Base-by-base conservation (phyloP, 1,284 basidiomycete species). In the Marasmius tenuissimus region DNA sequence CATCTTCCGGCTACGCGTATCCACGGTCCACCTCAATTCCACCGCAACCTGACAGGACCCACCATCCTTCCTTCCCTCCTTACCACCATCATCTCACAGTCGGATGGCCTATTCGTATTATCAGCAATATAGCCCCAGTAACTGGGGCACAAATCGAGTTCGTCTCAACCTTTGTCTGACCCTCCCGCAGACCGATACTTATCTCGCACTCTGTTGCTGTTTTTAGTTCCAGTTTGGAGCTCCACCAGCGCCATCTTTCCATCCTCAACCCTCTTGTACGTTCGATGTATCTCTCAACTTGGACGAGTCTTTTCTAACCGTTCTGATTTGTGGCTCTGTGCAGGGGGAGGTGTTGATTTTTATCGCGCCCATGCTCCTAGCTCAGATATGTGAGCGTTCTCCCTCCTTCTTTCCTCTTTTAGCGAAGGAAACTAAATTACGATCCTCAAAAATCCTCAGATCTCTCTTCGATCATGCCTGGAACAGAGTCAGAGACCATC, bases 201-300 rank as follows among this genome's bases (percentile, higher is more conserved):
- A n/a, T 16, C 33, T 48, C 59, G 45, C 57, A 42, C 47, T 48
- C 66, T 61, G 64, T 64, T 65, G 57, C 27, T 20, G 40, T 53
- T 55, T 52, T 40, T 51, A 84, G 80, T 80, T 81, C 66, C 81
- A 82, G 67, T 83, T 86, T 61, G 77, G 76, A 16, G 72, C 79
- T 14, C 85, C 86, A n/a, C 83, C 84, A 0, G 67, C 76, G 18
- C 82, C 85, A 6, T 71, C 69, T 47, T 87, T 85, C 70, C 85
- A 86, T 66, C 85, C 86, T 9, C 83, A 85, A 62, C 77, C 86
- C 20, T 76, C 79, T 57, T 87, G 87, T 85, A 65, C 65, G 77
- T 73, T 49, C 33, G 53, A 63, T 45, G 33, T 70, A 61, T 60
- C 40, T 53, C 22, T 22, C 49, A n/a, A 20, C 50, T 33, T 53